A percentile compares a stretch with the other conserved stretches of the same genome.
Conservation (phyloP, 2,329 filamentous ascomycete species). For the Apiospora aurea region DNA sequence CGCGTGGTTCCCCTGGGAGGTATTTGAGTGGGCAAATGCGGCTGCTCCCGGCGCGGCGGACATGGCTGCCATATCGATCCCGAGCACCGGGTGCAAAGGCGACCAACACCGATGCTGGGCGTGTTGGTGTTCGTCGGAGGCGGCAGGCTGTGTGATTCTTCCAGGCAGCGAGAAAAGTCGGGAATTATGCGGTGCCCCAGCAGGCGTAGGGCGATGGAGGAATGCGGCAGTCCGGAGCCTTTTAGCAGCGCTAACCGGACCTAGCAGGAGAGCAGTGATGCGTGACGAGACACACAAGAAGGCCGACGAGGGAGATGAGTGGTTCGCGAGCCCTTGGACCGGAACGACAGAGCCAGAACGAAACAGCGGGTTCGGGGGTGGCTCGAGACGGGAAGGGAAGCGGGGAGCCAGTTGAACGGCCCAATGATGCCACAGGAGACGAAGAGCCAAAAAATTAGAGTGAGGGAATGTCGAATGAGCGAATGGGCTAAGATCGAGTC, state of each 20-base stretch:
- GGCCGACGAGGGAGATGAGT: background rate
- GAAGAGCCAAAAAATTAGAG: conserved; percentile 10
- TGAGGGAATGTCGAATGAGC: background rate
- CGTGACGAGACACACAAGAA: background rate
- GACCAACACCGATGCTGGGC: conserved; percentile 13
- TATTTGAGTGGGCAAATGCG: conserved; percentile 57
- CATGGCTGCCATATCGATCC: conserved; percentile 57
- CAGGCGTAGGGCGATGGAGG: background rate
- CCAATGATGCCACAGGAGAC: conserved; percentile 14
- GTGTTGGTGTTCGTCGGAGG: background rate
- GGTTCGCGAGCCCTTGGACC: background rate
- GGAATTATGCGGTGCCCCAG: background rate
- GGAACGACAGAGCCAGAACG: background rate
- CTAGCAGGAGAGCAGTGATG: conserved; percentile 7
- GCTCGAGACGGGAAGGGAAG: conserved; percentile 16
- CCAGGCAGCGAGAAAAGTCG: background rate
- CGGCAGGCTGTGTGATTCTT: background rate
- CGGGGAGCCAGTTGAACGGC: conserved; percentile 17
- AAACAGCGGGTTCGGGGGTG: conserved; percentile 12
- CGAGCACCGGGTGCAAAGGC: conserved; percentile 22
- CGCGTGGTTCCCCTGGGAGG: conserved; percentile 55
- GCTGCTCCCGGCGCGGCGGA: conserved; percentile 57
- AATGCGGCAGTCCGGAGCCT: conserved; percentile 1
- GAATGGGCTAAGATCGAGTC: conserved; percentile 9
- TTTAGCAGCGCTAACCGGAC: conserved; percentile 8